Conservation (phyloP, 2,329 filamentous ascomycete species). For the Pseudogymnoascus sp. region DNA sequence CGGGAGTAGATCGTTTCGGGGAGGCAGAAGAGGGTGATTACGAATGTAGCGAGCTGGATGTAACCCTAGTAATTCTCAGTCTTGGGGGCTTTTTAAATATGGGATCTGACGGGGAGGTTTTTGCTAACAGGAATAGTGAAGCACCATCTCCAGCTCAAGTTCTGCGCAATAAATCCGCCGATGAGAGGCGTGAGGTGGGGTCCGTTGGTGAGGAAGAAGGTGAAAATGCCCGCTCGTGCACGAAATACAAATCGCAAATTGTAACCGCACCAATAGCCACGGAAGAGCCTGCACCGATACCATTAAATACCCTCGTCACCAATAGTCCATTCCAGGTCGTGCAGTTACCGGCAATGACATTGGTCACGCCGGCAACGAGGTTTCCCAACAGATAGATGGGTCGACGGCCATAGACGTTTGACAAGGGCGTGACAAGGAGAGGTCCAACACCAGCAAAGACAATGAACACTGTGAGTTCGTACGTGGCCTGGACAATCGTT, state of each 20-base stretch:
- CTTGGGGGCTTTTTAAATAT: slow-evolving; percentile 21
- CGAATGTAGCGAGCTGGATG: slow-evolving; percentile 18
- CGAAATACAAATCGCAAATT: slow-evolving; percentile 26
- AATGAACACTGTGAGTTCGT: too few relatives aligned
- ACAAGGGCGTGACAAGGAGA: slow-evolving; percentile 22
- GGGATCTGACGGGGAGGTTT: slow-evolving; percentile 18
- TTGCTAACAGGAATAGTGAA: background rate
- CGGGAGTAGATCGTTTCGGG: slow-evolving; percentile 26
- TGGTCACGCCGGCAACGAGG: slow-evolving; percentile 22
- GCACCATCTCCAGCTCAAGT: slow-evolving; percentile 21
- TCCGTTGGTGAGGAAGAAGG: slow-evolving; percentile 24
- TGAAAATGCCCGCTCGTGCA: slow-evolving; percentile 25
- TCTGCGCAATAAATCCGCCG: slow-evolving; percentile 25
- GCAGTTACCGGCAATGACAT: slow-evolving; percentile 20
- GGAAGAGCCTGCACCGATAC: slow-evolving; percentile 25
- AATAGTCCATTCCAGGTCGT: slow-evolving; percentile 19
- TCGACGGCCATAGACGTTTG: slow-evolving; percentile 24
- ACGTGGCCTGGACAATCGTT: too few relatives aligned
- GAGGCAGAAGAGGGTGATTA: slow-evolving; percentile 24
- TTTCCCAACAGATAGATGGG: slow-evolving; percentile 24
- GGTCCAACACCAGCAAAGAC: too few relatives aligned
- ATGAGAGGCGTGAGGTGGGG: slow-evolving; percentile 24
- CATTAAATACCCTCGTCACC: slow-evolving; percentile 21
- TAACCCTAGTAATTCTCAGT: slow-evolving; percentile 25
- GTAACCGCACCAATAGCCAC: slow-evolving; percentile 25